Conservation (phyloP, 2,329 filamentous ascomycete genomes). For the Aspergillus brasiliensis region DNA sequence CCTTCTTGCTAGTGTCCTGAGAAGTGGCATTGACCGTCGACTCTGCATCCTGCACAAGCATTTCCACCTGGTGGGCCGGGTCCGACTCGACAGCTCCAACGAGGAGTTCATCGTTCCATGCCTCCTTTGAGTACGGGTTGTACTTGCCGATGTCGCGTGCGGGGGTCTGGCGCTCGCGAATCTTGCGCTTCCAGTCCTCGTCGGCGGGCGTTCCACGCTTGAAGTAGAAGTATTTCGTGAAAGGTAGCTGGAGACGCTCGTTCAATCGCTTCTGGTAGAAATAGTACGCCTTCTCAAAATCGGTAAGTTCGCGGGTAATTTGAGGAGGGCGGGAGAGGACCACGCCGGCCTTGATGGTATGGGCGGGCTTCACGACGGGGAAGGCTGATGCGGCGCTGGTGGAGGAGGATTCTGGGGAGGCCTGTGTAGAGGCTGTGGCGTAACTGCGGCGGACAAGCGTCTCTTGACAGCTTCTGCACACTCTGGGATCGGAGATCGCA, state of each 20-base stretch:
- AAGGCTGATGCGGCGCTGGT: slow-evolving; percentile 24
- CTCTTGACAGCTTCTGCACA: slow-evolving; percentile 49
- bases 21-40: slow-evolving; percentile 43
- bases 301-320: slow-evolving; percentile 77
- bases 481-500: slow-evolving; percentile 41
- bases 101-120: slow-evolving; percentile 90
- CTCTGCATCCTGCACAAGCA: slow-evolving; percentile 75
- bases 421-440: slow-evolving; percentile 43
- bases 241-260: slow-evolving; percentile 84
- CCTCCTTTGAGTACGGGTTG: slow-evolving; percentile 69
- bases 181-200: slow-evolving; percentile 87
- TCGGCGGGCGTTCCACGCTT: slow-evolving; percentile 83
- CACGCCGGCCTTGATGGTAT: slow-evolving; percentile 65
- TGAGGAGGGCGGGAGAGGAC: slow-evolving; percentile 86
- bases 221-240: slow-evolving; percentile 91
- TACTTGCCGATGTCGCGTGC: slow-evolving; percentile 86
- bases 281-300: slow-evolving; percentile 91
- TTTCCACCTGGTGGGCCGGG: slow-evolving; percentile 66
- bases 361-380: slow-evolving; percentile 37
- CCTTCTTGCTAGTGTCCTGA: slow-evolving; percentile 54
- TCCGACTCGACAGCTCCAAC: slow-evolving; percentile 70
- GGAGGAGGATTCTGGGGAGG: slow-evolving; percentile 40
- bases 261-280: slow-evolving; percentile 98
- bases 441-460: slow-evolving; percentile 43
- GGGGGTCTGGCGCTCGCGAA: slow-evolving; percentile 72